Evolutionary conservation across 345 rosid genomes (phyloP).

Genomic region (Eucalyptus sideroxylon): DNA sequence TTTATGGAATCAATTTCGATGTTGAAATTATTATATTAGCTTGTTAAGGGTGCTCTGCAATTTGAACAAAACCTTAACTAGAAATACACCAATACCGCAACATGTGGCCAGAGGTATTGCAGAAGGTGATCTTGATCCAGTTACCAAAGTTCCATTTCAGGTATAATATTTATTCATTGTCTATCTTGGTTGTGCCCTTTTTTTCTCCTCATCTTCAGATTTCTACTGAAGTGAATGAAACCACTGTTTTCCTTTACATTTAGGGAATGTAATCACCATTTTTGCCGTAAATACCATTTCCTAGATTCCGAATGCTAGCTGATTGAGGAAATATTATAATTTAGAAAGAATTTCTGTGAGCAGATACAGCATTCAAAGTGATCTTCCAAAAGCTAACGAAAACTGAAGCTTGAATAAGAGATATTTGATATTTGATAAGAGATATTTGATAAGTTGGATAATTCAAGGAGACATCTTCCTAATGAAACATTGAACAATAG

Average conservation of each 20-base stretch:
- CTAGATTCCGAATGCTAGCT: background rate
- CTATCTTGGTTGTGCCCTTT: background rate
- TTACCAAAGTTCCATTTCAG: constrained; percentile 71
- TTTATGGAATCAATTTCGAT: background rate
- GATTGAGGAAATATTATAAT: background rate
- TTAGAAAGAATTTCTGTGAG: background rate
- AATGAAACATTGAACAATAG: background rate
- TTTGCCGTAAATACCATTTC: background rate
- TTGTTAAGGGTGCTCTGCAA: background rate
- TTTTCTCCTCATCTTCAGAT: background rate
- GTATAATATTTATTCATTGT: constrained; percentile 13
- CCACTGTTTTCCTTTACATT: background rate
- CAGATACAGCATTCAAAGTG: background rate
- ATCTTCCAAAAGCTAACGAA: background rate
- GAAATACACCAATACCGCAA: constrained; percentile 48
- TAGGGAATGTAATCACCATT: background rate
- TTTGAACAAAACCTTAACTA: constrained; percentile 26
- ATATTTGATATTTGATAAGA: background rate
- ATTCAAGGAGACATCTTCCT: background rate
- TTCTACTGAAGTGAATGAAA: background rate
- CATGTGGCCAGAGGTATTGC: constrained; percentile 83
- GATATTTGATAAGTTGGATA: background rate
- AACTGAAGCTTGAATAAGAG: background rate
- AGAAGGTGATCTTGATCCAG: constrained; percentile 81
- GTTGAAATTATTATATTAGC: background rate